Evolutionary conservation across 2,329 filamentous ascomycete genomes (phyloP), one percentile per base, ranked within the genome.

Genomic region (Cercospora brassicicola): DNA sequence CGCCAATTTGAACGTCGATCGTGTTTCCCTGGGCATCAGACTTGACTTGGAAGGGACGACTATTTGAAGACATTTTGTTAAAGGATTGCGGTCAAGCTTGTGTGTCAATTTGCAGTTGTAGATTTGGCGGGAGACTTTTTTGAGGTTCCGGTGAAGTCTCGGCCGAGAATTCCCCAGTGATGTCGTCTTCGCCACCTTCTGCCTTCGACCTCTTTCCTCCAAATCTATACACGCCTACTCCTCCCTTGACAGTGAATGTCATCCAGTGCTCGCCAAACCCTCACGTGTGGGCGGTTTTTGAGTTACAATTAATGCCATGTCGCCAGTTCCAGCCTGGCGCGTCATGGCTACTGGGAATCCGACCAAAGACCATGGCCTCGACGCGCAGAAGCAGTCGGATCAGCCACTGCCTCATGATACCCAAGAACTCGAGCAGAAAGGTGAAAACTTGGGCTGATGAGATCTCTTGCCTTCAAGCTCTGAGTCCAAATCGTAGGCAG

Each of bases 41-140:
- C 76, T 96, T 92, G 65, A 97, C 86, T 85, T 95, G 95, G 87
- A 97, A 94, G 81, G 96, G 93, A 78, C 94, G 88, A 36, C 30
- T 67, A 15, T 64, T 64, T 26, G 69, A 66, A 33, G 65, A 65
- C 67, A 71, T 71, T 28, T 64, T 36, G 55, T 20, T 4, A 26
- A n/a, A 20, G 30, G 8, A 4, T 33, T 20, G 3, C 48, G 3
- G 1, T 15, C n/a, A 8, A n/a, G 31, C 1, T 33, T 30, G 55
- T 31, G 8, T 57, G 26, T 36, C 28, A 59, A 13, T 23, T 36
- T 11, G n/a, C 13, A 15, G n/a, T 59, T 9, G 55, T 7, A 33
- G 30, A 20, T 33, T 59, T 15, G 55, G 10, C 8, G n/a, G 28
- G 28, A 36, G 31, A 33, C 28, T 56, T 59, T 59, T 59, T 20